These are phyloP conservation scores for Ambrosia trifida DNA, from an alignment of 129 eudicot species.

Conservation along the genomic window DNA sequence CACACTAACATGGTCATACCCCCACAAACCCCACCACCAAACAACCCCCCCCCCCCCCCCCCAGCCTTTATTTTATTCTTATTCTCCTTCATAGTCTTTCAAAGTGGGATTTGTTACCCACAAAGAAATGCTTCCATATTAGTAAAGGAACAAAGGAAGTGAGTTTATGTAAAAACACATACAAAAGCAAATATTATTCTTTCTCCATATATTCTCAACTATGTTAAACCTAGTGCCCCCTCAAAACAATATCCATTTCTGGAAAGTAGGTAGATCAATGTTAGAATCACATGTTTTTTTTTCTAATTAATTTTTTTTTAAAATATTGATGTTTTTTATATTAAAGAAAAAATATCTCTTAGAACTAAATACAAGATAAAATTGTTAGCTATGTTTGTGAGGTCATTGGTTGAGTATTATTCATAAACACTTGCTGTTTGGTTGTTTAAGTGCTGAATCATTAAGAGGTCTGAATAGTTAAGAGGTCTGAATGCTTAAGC, in stretches of 20 bases:
- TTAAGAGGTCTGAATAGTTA: no score
- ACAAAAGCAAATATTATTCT: constrained; percentile 20
- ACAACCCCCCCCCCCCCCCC: neutral
- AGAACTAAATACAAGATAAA: neutral
- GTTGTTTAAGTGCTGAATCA: no score
- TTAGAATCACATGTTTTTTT: neutral
- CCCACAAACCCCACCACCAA: constrained; percentile 16
- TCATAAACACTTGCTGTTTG: no score
- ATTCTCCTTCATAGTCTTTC: neutral
- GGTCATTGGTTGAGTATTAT: no score
- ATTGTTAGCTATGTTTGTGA: neutral
- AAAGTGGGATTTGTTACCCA: constrained; percentile 15
- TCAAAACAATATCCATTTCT: constrained; percentile 7
- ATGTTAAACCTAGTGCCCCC: constrained; percentile 8
- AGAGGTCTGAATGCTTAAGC: no score
- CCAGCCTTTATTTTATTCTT: constrained; percentile 22
- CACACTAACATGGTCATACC: constrained; percentile 30
- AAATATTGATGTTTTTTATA: no score
- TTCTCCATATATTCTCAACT: constrained; percentile 11
- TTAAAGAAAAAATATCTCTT: neutral
- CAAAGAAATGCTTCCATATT: constrained; percentile 13
- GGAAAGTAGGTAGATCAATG: neutral
- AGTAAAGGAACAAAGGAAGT: constrained; percentile 1
- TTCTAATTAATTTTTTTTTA: no score
- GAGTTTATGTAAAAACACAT: neutral